Evolutionary conservation across 495 filamentous ascomycete species (phyloP), one percentile per base, ranked within the genome.

Genomic region (Darksidea phi): DNA sequence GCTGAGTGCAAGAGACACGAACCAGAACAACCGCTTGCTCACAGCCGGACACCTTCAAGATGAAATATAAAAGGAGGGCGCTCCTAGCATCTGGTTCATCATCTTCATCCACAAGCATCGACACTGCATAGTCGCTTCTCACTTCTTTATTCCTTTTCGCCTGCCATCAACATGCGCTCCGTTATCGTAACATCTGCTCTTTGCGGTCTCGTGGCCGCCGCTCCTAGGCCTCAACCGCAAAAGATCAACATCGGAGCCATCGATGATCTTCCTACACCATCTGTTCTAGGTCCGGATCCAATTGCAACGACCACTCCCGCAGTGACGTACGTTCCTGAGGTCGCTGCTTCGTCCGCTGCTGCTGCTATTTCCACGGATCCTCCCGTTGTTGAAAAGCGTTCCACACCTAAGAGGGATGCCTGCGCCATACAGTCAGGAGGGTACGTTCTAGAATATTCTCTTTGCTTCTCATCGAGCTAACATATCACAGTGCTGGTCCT

Each of bases 81-180:
- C 3, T n/a, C 18, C 18, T 13, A 13, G 13, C 41, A n/a, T 43
- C 41, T 43, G 5, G 41, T 43, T 13, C 5, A 43, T 6, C 41
- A 15, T 43, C 41, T 6, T 43, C 13, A 3, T 20, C 41, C 18
- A 20, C 41, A 43, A 15, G 41, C 41, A n/a, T 43, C 18, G n/a
- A n/a, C n/a, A 43, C 13, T 6, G 4, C 18, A 32, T 13, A 43
- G 3, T 43, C 41, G 5, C 41, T 43, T 43, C 18, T 13, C 3
- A 15, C 13, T 6, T 6, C 13, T 20, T 20, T 13, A 43, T 3
- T 43, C 41, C 13, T 15, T 15, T 20, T 6, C 41, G 6, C 15
- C 41, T n/a, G 15, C 41, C 41, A n/a, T 41, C 42, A 66, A 48
- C 15, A 72, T 72, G 69, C 61, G 58, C 45, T 56, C 61, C 8